Base-by-base conservation (phyloP, 139 green algal species). In the Pedinophyceae sp. region DNA sequence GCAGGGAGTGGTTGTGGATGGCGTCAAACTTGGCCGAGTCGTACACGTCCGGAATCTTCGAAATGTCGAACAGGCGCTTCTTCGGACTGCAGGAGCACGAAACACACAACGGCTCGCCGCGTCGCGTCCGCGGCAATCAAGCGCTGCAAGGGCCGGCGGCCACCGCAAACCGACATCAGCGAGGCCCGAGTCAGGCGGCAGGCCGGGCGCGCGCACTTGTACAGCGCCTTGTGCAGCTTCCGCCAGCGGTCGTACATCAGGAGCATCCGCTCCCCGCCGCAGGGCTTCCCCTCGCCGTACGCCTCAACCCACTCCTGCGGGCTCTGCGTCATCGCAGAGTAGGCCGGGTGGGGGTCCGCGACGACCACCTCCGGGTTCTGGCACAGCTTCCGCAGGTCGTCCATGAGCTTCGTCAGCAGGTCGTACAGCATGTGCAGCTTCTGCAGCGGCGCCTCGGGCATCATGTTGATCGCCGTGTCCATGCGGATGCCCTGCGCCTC, bases 31-130 rank as follows among this genome's bases (percentile, higher is more conserved):
- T 94, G 55, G 73, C 75, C 1, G 55, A 72, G 62, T 94, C 86
- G 48, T 93, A 94, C 48, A 97, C 93, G 70, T 98, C 90, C 0
- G 89, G 88, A 10, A 96, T 72, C 73, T 93, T 92, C 71, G 62
- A 80, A 65, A 91, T 89, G 69, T 94, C 83, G 54, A 86, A 94
- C 40, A 66, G 55, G 48, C 70, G 63, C 64, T 83, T 87, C 72
- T 86, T 89, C 19, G 81, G 71, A 50, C 57, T 81, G n/a, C n/a
- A n/a, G n/a, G n/a, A n/a, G n/a, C n/a, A n/a, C n/a, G n/a, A n/a
- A n/a, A n/a, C n/a, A n/a, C n/a, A n/a, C n/a, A n/a, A n/a, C n/a
- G n/a, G n/a, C n/a, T n/a, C n/a, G n/a, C n/a, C n/a, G n/a, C n/a
- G n/a, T n/a, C n/a, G n/a, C n/a, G n/a, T n/a, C n/a, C n/a, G n/a